Conservation (phyloP, 2,329 filamentous ascomycete species). For the Hypoxylon sp. region DNA sequence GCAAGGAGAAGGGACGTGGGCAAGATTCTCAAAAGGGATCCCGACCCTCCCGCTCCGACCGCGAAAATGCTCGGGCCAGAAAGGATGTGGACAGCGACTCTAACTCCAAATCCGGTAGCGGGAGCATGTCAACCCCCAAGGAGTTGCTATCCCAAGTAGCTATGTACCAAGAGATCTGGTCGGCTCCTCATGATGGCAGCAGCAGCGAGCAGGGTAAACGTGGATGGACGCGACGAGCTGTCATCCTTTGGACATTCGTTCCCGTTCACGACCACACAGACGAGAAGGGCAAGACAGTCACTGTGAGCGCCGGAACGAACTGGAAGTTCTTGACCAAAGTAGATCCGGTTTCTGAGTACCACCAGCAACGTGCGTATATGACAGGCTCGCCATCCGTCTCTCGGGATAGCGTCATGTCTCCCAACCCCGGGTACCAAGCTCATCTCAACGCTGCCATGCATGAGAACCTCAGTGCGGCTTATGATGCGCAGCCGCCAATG, state of each 20-base stretch:
- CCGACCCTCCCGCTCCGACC: slow-evolving; percentile 39
- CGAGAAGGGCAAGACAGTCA: slow-evolving; percentile 54
- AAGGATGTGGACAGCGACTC: slow-evolving; percentile 48
- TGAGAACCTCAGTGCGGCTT: slow-evolving; percentile 62
- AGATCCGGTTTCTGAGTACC: slow-evolving; percentile 66
- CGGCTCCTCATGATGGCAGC: slow-evolving; percentile 55
- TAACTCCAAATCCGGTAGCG: slow-evolving; percentile 28
- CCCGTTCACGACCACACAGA: slow-evolving; percentile 58
- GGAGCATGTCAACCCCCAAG: slow-evolving; percentile 49
- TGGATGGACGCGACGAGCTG: slow-evolving; percentile 65
- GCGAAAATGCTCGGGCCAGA: slow-evolving; percentile 42
- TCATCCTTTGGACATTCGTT: slow-evolving; percentile 71
- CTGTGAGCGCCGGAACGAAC: slow-evolving; percentile 62
- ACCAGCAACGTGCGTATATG: slow-evolving; percentile 59
- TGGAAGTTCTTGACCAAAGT: slow-evolving; percentile 71
- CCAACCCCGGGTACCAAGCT: slow-evolving; percentile 59
- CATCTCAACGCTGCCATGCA: slow-evolving; percentile 64
- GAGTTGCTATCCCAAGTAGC: slow-evolving; percentile 68
- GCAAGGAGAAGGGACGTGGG: slow-evolving; percentile 36
- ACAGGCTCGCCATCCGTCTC: slow-evolving; percentile 48
- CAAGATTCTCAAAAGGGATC: slow-evolving; percentile 37
- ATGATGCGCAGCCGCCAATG: slow-evolving; percentile 51
- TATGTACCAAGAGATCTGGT: slow-evolving; percentile 75
- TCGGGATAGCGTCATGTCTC: slow-evolving; percentile 62
- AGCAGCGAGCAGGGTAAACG: slow-evolving; percentile 29